Evolutionary conservation across 1,284 basidiomycete genomes (phyloP).

Genomic region (Malassezia slooffiae): DNA sequence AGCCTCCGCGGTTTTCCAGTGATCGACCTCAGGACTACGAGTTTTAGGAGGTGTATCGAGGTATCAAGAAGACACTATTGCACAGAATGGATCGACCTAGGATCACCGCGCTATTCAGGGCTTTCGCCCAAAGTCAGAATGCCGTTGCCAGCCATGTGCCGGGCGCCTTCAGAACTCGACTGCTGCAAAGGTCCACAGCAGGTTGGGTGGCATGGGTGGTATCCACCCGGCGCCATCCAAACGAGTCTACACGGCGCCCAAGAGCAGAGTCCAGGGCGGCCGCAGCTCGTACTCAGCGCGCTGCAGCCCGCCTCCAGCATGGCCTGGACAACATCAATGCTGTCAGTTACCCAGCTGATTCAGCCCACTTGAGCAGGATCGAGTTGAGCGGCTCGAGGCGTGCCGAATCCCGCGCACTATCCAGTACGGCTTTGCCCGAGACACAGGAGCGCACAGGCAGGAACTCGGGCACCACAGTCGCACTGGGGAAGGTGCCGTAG

Average conservation of each 20-base stretch:
- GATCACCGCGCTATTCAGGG: too few relatives aligned
- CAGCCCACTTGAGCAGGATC: slow-evolving; percentile 11
- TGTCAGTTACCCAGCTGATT: slow-evolving; percentile 9
- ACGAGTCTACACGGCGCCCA: slow-evolving; percentile 12
- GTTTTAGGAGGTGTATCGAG: background rate
- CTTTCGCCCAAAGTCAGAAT: too few relatives aligned
- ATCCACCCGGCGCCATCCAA: slow-evolving; percentile 9
- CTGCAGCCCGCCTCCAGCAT: too few relatives aligned
- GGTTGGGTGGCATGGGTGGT: too few relatives aligned
- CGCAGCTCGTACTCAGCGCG: too few relatives aligned
- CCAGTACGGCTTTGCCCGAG: slow-evolving; percentile 9
- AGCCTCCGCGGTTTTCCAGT: background rate
- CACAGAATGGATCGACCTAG: too few relatives aligned
- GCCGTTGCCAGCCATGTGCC: too few relatives aligned
- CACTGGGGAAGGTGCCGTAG: slow-evolving; percentile 6
- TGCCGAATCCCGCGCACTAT: background rate
- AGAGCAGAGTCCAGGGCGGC: too few relatives aligned
- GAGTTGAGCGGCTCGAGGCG: slow-evolving; percentile 5
- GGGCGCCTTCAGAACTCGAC: too few relatives aligned
- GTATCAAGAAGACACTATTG: too few relatives aligned
- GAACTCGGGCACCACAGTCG: slow-evolving; percentile 8
- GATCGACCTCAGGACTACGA: slow-evolving; percentile 6
- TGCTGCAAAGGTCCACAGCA: too few relatives aligned
- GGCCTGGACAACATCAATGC: too few relatives aligned
- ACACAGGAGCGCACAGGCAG: slow-evolving; percentile 6